Evolutionary conservation across 495 filamentous ascomycete genomes (phyloP).

Genomic region (Penicillium bialowiezense): DNA sequence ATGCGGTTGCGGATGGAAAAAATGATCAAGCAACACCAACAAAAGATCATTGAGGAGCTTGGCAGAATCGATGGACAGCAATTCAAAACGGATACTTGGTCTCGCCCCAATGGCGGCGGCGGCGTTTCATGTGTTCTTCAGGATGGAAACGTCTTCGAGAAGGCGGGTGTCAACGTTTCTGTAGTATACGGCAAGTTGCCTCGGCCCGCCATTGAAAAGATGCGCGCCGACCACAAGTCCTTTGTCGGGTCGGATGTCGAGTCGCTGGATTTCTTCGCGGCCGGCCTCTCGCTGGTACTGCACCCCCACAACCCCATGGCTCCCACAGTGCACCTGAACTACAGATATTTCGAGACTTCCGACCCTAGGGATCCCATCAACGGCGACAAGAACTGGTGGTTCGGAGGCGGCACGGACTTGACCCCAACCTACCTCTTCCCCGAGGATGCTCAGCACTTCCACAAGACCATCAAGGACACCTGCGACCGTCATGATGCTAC

Average conservation of each 20-base stretch:
- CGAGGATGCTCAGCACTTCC: conserved; percentile 96
- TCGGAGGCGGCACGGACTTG: conserved; percentile 90
- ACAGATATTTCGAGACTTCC: conserved; percentile 95
- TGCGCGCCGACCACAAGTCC: conserved; percentile 94
- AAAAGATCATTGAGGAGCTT: conserved; percentile 76
- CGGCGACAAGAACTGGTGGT: conserved; percentile 88
- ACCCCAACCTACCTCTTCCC: conserved; percentile 94
- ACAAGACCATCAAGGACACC: conserved; percentile 83
- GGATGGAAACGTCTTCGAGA: conserved; percentile 95
- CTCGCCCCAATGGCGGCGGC: conserved; percentile 79
- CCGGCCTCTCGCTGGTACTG: conserved; percentile 86
- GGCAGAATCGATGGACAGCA: conserved; percentile 76
- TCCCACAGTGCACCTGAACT: conserved; percentile 97
- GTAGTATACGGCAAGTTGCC: conserved; percentile 93
- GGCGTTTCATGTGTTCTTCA: conserved; percentile 91
- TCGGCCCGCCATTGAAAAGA: conserved; percentile 81
- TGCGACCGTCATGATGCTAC: conserved; percentile 91
- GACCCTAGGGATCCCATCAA: conserved; percentile 58
- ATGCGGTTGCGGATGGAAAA: conserved; percentile 98
- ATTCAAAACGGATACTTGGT: conserved; percentile 85
- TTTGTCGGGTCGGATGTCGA: conserved; percentile 71
- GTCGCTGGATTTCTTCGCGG: conserved; percentile 88
- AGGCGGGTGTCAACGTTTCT: conserved; percentile 93
- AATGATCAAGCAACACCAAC: conserved; percentile 89
- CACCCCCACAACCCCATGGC: conserved; percentile 95